Evolutionary conservation across 306 rosid species (phyloP), one percentile per base, ranked within the genome.

Genomic region (Acacia crassicarpa): DNA sequence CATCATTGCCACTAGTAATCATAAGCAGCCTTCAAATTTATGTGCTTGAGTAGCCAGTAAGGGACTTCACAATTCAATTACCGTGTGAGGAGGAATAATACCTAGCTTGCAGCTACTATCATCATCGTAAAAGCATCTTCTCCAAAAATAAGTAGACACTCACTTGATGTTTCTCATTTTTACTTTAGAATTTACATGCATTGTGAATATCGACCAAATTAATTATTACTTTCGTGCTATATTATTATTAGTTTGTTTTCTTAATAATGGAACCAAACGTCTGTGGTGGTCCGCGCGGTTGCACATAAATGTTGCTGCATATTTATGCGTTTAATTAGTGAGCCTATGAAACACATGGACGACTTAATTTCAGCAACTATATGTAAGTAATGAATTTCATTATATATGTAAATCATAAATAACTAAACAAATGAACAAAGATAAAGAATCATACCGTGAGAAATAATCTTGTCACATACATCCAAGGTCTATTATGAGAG

Each of bases 81-180:
- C n/a, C n/a, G n/a, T n/a, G 19, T 48, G 17, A 14, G 53, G 53
- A 11, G 27, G 46, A 74, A 32, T 74, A 74, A 32, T 72, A 16
- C 4, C 8, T 61, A 12, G 33, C 46, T 33, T 33, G 66, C 48
- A 74, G 66, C 30, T 10, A 53, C 58, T 5, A 16, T 51, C 10
- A 53, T 19, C 59, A 17, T 49, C 51, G 67, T 75, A 75, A 75
- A 56, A 56, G 79, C 79, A 75, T 54, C 79, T 75, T 75, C 38
- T 38, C 79, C 51, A n/a, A 8, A 75, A 56, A 35, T 33, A 56
- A 75, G 41, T 33, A 53, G 58, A 53, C 78, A 74, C 16, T 54
- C 49, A 38, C 33, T 51, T n/a, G 23, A 16, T n/a, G n/a, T 19
- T 74, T 35, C n/a, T 56, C 25, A 8, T 19, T 20, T 32, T 23